These are phyloP conservation scores for Rugonectria rugulosa DNA, from an alignment of 2,329 filamentous ascomycete genomes.

Conservation along the genomic window DNA sequence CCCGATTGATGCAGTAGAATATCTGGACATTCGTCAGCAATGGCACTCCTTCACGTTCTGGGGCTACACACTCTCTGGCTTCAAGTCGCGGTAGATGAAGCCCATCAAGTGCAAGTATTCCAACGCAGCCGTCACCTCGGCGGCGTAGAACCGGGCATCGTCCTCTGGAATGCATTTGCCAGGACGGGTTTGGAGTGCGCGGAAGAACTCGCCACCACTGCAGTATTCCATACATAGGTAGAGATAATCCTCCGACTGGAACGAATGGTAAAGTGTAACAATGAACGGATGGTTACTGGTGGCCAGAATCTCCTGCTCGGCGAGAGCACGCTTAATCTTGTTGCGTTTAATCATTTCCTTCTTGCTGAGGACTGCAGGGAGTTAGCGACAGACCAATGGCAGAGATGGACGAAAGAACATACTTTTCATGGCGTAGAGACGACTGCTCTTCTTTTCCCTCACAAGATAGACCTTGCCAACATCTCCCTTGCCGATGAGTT, in stretches of 20 bases:
- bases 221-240: conserved; percentile 99
- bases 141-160: conserved; percentile 95
- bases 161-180: conserved; percentile 98
- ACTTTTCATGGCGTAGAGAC: conserved; percentile 99
- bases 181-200: conserved; percentile 92
- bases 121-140: conserved; percentile 93
- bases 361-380: conserved; percentile 84
- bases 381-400: conserved; percentile 44
- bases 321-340: conserved; percentile 98
- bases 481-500: conserved; percentile 97
- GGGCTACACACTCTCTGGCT: conserved; percentile 89
- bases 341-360: conserved; percentile 99
- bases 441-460: conserved; percentile 94
- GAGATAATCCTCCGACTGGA: conserved; percentile 97
- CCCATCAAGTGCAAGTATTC: conserved; percentile 99
- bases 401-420: conserved; percentile 36
- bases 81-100: conserved; percentile 97
- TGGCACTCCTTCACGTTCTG: background rate
- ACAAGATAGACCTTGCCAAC: conserved; percentile 99
- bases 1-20: conserved; percentile 98
- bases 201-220: conserved; percentile 97
- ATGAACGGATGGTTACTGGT: conserved; percentile 99
- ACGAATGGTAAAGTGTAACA: conserved; percentile 97
- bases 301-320: conserved; percentile 96
- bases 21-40: conserved; percentile 60